Evolutionary conservation across 768 basidiomycete species (phyloP), one percentile per base, ranked within the genome.

Genomic region (Russula emetica): DNA sequence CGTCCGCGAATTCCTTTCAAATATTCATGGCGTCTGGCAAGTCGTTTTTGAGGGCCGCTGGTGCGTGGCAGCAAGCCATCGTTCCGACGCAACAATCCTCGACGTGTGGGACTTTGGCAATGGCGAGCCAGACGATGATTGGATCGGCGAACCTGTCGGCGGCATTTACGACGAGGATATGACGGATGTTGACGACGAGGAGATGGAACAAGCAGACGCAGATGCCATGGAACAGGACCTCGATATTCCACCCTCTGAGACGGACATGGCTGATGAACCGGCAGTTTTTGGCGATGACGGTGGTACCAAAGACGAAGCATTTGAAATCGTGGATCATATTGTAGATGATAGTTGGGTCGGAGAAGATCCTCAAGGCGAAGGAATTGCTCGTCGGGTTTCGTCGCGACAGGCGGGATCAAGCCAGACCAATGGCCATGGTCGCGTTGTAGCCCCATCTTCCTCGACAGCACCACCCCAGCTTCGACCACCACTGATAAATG

Each of bases 11-110:
- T 78, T 99, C 66, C 78, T 98, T 67, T 92, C 90, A 1, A 90
- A 92, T 11, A 92, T 98, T 67, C 90, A 87, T 20, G 94, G 93
- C 14, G 97, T 99, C 26, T 99, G 96, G 96, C 96, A 98, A 75
- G 93, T 98, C 50, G 87, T 93, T 34, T 97, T 96, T 73, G 91
- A 95, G 74, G 92, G 94, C 0, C 79, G 94, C 63, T 93, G 93
- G 83, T 92, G 94, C 71, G 92, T 99, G 51, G 94, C 94, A 9
- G 97, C 97, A 34, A 92, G 90, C 72, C 92, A 94, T 69, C 80
- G 87, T 62, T 83, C 83, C 65, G 84, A 90, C 68, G 75, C 83
- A 6, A 93, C 92, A 5, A 86, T 90, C 62, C 77, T 94, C 59
- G 92, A 94, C 70, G 92, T 94, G 28, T 94, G 91, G 91, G 90